Conservation (phyloP, 1,284 basidiomycete genomes). For the Melanopsichium pennsylvanicum region DNA sequence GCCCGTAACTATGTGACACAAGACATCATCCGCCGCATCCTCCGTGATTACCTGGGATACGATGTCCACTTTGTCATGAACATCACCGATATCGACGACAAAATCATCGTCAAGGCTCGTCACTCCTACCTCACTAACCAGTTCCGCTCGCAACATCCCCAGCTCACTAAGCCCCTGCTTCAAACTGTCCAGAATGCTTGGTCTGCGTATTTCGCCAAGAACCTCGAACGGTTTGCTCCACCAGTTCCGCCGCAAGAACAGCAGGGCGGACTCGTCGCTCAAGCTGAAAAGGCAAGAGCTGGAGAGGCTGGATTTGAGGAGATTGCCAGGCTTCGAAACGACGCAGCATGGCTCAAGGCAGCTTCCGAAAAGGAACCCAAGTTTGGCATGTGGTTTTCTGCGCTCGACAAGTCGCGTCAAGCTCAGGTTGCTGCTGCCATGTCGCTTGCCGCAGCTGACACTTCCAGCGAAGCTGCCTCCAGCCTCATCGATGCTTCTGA, state of each 20-base stretch:
- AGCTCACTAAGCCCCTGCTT: constrained; percentile 50
- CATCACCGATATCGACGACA: constrained; percentile 99
- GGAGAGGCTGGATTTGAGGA: constrained; percentile 62
- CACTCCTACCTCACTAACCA: constrained; percentile 71
- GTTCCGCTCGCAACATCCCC: constrained; percentile 48
- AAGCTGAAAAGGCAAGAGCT: constrained; percentile 40
- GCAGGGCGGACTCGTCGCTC: constrained; percentile 30
- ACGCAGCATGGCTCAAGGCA: constrained; percentile 51
- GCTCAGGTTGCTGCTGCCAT: constrained; percentile 60
- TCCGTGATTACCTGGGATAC: constrained; percentile 95
- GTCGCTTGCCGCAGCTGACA: constrained; percentile 46
- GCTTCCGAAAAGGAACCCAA: constrained; percentile 58
- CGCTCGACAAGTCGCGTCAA: constrained; percentile 57
- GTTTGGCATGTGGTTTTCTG: constrained; percentile 59
- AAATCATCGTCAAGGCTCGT: constrained; percentile 72
- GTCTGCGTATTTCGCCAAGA: constrained; percentile 57
- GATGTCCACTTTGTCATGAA: constrained; percentile 99
- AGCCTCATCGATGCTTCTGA: constrained; percentile 54
- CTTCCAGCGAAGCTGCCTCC: constrained; percentile 33
- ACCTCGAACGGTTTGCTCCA: constrained; percentile 56
- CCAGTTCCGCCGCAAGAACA: constrained; percentile 55
- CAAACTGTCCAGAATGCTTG: constrained; percentile 52
- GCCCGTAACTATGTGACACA: constrained; percentile 98
- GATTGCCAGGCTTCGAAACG: constrained; percentile 42
- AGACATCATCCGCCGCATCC: constrained; percentile 89